A percentile compares a stretch with the other conserved stretches of the same genome.
These are phyloP conservation scores for Phytophthora litchii DNA, from an alignment of 352 stramenopile species.

Conservation along the genomic window DNA sequence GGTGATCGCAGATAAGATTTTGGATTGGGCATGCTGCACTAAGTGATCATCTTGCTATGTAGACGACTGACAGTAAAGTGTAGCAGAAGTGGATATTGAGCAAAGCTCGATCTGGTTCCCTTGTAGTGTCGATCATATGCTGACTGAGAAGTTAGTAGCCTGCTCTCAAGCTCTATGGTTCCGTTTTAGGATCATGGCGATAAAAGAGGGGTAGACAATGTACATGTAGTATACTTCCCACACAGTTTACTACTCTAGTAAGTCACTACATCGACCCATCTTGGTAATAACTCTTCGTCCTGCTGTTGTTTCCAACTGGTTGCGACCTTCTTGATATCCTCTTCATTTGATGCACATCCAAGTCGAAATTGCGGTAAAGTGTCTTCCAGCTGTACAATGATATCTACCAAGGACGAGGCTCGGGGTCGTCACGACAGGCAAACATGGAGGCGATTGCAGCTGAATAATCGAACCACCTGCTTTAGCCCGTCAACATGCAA, in stretches of 20 bases:
- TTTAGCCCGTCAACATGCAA: slow-evolving; percentile 21
- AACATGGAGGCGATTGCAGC: slow-evolving; percentile 3
- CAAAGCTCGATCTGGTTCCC: slow-evolving; percentile 19
- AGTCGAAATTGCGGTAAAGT: slow-evolving; percentile 13
- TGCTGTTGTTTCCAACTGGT: slow-evolving; percentile 11
- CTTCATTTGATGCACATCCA: not conserved
- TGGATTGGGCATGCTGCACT: too few relatives aligned
- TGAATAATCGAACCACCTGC: slow-evolving; percentile 5
- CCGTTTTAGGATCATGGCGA: too few relatives aligned
- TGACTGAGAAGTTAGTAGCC: slow-evolving; percentile 6
- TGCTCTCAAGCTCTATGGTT: slow-evolving; percentile 4
- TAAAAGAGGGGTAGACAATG: too few relatives aligned
- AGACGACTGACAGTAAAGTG: not conserved
- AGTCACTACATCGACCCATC: slow-evolving; percentile 4
- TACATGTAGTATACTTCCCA: too few relatives aligned
- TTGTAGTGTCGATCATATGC: slow-evolving; percentile 11
- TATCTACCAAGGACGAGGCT: slow-evolving; percentile 14
- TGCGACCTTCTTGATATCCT: slow-evolving; percentile 1
- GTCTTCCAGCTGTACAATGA: slow-evolving; percentile 16
- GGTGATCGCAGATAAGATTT: too few relatives aligned
- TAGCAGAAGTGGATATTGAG: not conserved
- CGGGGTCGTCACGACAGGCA: not conserved
- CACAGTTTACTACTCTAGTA: not conserved
- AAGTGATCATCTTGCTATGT: not conserved
- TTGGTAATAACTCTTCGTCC: slow-evolving; percentile 1